phyloP scores from a whole-genome alignment of 164 flowering plant species.

The Liquidambar formosana region DNA sequence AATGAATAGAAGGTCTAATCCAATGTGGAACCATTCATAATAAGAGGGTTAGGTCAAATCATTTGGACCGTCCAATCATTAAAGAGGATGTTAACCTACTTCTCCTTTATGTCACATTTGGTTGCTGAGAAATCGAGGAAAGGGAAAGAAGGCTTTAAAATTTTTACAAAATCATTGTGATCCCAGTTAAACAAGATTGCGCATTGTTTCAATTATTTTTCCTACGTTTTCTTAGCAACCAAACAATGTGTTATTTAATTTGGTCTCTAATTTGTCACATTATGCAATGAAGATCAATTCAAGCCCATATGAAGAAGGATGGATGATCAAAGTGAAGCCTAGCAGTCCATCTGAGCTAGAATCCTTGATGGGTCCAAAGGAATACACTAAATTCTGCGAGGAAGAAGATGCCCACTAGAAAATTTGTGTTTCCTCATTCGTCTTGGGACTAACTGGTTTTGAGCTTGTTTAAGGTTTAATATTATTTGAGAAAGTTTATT shows the following conservation, averaged over 20 bases:
- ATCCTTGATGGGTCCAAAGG: conserved; percentile 70
- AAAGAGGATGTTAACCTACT: too few relatives aligned
- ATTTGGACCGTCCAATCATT: too few relatives aligned
- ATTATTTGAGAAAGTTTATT: too few relatives aligned
- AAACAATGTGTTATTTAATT: not conserved
- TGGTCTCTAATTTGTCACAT: not conserved
- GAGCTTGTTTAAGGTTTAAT: not conserved
- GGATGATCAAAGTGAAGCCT: conserved; percentile 97
- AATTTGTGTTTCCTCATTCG: not conserved
- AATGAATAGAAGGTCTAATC: too few relatives aligned
- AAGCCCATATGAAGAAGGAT: conserved; percentile 92
- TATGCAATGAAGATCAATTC: conserved; percentile 58
- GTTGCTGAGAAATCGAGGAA: not conserved
- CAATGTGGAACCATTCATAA: too few relatives aligned
- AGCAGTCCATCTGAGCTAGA: conserved; percentile 69
- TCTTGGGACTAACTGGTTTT: not conserved
- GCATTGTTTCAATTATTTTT: not conserved
- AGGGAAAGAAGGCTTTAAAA: not conserved
- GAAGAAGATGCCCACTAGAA: conserved; percentile 87
- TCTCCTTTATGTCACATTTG: not conserved
- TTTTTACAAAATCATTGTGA: too few relatives aligned
- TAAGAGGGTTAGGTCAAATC: too few relatives aligned
- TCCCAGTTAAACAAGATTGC: too few relatives aligned
- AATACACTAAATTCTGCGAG: conserved; percentile 87
- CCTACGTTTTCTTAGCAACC: not conserved